Conservation (phyloP, 225 moss, liverwort and hornwort genomes). For the Rhytidiadelphus loreus region DNA sequence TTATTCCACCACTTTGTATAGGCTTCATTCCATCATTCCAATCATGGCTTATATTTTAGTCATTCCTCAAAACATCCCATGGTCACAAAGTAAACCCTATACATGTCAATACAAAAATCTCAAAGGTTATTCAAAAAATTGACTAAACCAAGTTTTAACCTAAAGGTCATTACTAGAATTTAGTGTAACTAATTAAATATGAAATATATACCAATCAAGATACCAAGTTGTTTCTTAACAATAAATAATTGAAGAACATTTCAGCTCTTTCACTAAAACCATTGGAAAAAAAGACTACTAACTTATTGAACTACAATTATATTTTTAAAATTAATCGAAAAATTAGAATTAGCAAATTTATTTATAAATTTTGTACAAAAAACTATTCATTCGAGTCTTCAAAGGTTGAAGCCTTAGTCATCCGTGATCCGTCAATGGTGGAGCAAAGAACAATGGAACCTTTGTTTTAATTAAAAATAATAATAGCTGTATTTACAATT, state of each 20-base stretch:
- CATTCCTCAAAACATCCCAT: not conserved
- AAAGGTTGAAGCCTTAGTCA: not conserved
- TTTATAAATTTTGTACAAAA: not conserved
- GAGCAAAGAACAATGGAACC: rapidly evolving
- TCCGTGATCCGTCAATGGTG: not conserved
- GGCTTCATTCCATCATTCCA: not conserved
- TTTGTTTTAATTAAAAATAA: not conserved
- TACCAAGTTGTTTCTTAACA: not conserved
- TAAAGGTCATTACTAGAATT: not conserved
- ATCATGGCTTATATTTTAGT: not conserved
- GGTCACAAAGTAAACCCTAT: not conserved
- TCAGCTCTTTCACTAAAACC: not conserved
- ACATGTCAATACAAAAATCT: not conserved
- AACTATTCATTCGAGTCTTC: not conserved
- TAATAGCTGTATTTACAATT: not conserved
- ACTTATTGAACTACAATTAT: not conserved
- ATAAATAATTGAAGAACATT: not conserved
- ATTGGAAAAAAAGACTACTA: not conserved
- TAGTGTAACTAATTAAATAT: not conserved
- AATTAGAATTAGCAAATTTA: not conserved
- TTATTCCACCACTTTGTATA: too few relatives aligned
- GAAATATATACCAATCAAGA: not conserved
- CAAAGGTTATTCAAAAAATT: not conserved
- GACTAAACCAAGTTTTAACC: rapidly evolving
- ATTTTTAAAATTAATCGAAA: not conserved